Evolutionary conservation across 768 basidiomycete genomes (phyloP), one percentile per base, ranked within the genome.

Genomic region (Boletus reticulatus): DNA sequence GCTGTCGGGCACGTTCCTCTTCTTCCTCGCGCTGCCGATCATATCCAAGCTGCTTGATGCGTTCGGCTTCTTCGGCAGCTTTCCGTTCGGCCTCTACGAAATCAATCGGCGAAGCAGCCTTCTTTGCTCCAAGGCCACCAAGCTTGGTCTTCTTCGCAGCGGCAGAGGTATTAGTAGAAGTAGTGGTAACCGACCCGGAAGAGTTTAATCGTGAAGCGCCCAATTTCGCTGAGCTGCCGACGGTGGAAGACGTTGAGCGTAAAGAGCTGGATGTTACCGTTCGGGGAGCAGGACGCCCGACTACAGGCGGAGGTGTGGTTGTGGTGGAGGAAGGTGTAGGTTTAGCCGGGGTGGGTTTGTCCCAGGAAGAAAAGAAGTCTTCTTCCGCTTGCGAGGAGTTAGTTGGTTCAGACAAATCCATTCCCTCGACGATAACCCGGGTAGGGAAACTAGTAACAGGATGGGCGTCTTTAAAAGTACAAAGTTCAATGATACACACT

Each of bases 321-420:
- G 81, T 73, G 5, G 81, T 75, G 4, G 84, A 75, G n/a, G 81
- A 72, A 12, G 85, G 72, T 5, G 78, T 65, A 2, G 81, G 59
- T 67, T 81, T 84, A 6, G 82, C 80, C 8, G 82, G 80, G 34
- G 71, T 19, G 1, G 92, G 88, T 69, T 96, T 96, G 59, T 95
- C 94, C 95, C 96, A 98, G 27, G 92, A 89, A 45, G 92, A 86
- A 75, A 98, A 99, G 74, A 99, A 99, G 69, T 98, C 95, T 10
- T 97, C 95, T 50, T 93, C 93, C 0, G 75, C 74, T 43, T 79
- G 77, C 56, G 69, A 68, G 52, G 64, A 72, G n/a, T 80, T 68
- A 10, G 77, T 42, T 5, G 75, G 58, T 42, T 75, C 63, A 8
- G 73, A 52, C 4, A 75, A 68, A 22, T 85, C 87, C 51, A 85